phyloP scores from a whole-genome alignment of 257 asterid species.

The Oldenlandia corymbosa region DNA sequence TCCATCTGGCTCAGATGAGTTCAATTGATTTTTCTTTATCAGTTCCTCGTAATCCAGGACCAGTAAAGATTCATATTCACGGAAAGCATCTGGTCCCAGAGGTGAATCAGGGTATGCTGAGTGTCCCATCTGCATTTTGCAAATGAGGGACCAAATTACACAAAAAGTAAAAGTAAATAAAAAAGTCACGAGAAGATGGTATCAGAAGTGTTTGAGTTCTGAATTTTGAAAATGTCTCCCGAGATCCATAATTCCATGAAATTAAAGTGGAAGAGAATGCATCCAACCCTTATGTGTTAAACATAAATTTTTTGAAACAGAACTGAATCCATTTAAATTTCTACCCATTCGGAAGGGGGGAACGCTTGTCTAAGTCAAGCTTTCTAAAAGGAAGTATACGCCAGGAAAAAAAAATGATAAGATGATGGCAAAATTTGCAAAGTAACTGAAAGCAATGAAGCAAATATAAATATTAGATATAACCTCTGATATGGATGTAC shows the following conservation, averaged over 20 bases:
- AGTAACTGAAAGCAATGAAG: neutral
- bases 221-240: neutral
- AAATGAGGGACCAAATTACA: conserved; percentile 13
- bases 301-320: neutral
- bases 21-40: conserved; percentile 40
- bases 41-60: conserved; percentile 92
- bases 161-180: conserved; percentile 12
- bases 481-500: conserved; percentile 93
- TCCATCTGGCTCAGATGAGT: conserved; percentile 26
- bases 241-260: conserved; percentile 1
- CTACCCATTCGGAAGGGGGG: neutral
- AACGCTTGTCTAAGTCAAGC: neutral
- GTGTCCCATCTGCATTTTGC: conserved; percentile 63
- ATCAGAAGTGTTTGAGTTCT: neutral
- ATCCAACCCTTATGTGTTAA: neutral
- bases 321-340: neutral
- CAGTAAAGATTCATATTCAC: conserved; percentile 78
- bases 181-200: neutral
- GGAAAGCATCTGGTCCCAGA: conserved; percentile 94
- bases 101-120: conserved; percentile 96
- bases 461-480: conserved; percentile 8
- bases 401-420: neutral
- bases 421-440: neutral
- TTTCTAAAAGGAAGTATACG: neutral
- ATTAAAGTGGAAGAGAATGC: neutral